Conservation (phyloP, 2,329 filamentous ascomycete genomes). For the Ophiostoma perfectum region DNA sequence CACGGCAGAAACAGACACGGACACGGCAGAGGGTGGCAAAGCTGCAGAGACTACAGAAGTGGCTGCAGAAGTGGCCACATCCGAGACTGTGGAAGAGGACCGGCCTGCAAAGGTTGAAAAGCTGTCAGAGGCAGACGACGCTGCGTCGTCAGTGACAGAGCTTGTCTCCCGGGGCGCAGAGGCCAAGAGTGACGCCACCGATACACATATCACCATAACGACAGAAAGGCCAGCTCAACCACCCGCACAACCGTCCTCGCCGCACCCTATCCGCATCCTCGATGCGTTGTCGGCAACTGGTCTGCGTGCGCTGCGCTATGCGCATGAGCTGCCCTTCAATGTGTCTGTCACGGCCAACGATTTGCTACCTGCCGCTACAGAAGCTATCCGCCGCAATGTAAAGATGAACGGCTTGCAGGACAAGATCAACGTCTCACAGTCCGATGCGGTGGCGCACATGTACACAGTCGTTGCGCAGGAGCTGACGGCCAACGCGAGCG, state of each 20-base stretch:
- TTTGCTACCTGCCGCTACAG: conserved; percentile 68
- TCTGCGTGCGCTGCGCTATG: conserved; percentile 83
- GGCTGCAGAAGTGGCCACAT: background rate
- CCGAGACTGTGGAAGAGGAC: conserved; percentile 13
- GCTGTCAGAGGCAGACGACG: conserved; percentile 13
- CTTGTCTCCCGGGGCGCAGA: conserved; percentile 9
- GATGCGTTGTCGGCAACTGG: conserved; percentile 94
- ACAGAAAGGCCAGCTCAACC: conserved; percentile 22
- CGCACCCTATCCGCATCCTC: conserved; percentile 68
- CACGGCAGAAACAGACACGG: background rate
- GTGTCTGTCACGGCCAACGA: conserved; percentile 87
- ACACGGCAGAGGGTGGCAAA: background rate
- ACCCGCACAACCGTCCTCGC: conserved; percentile 21
- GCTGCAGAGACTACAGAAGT: background rate
- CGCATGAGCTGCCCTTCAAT: conserved; percentile 79
- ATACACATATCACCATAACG: background rate
- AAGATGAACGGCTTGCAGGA: conserved; percentile 70
- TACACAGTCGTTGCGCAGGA: conserved; percentile 62
- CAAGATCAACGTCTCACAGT: conserved; percentile 66
- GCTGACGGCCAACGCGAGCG: conserved; percentile 35
- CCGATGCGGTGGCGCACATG: conserved; percentile 89
- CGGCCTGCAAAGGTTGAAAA: conserved; percentile 18
- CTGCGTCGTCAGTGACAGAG: conserved; percentile 13
- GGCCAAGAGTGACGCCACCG: conserved; percentile 12
- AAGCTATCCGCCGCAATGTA: conserved; percentile 78